Conservation (phyloP, 768 basidiomycete species). For the Tricholoma sp. region DNA sequence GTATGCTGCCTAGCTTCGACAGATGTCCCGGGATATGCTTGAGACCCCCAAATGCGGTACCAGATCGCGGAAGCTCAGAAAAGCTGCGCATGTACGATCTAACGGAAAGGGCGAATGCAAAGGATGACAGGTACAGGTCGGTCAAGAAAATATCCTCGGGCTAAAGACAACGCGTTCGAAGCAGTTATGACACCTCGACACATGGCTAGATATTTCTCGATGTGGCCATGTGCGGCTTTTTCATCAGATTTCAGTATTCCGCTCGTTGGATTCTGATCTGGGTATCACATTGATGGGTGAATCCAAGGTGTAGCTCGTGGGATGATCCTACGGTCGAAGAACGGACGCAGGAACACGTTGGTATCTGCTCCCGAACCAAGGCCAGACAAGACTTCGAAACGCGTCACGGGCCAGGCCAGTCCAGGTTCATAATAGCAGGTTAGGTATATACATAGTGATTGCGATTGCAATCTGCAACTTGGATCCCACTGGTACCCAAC, state of each 20-base stretch:
- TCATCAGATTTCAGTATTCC: conserved; percentile 20
- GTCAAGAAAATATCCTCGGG: conserved; percentile 20
- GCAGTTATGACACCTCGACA: conserved; percentile 20
- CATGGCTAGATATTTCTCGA: conserved; percentile 17
- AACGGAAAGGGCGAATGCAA: conserved; percentile 14
- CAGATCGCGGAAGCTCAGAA: conserved; percentile 23
- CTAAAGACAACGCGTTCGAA: conserved; percentile 10
- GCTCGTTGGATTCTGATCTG: conserved; percentile 26
- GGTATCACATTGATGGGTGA: conserved; percentile 19
- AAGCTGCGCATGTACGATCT: conserved; percentile 17
- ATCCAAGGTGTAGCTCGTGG: conserved; percentile 14
- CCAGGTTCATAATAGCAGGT: neutral
- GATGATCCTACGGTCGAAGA: conserved; percentile 19
- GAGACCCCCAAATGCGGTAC: conserved; percentile 23
- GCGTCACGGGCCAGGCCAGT: no score
- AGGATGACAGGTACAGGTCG: conserved; percentile 12
- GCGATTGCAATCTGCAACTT: no score
- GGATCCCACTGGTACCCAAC: no score
- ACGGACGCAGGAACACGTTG: neutral
- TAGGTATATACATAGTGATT: no score
- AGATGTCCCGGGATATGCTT: conserved; percentile 16
- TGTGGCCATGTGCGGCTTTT: conserved; percentile 11
- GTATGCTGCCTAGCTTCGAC: conserved; percentile 18
- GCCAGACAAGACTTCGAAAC: neutral
- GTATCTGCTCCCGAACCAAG: neutral